These are phyloP conservation scores for Salvia splendens DNA, from an alignment of 257 asterid species.

Conservation along the genomic window DNA sequence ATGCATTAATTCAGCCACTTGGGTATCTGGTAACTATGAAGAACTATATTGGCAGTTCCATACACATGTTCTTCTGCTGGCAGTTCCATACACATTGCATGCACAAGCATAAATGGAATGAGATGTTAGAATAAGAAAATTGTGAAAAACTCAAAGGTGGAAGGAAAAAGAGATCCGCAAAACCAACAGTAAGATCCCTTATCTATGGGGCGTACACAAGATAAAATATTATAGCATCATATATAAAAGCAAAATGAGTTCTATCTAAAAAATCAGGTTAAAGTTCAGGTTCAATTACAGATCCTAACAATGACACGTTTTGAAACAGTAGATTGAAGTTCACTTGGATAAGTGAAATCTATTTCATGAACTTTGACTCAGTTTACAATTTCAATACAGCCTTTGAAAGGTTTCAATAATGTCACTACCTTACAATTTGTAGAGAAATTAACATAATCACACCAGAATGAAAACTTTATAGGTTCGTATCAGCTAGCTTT, in stretches of 20 bases:
- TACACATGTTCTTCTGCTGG: neutral
- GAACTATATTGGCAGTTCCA: neutral
- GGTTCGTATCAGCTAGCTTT: neutral
- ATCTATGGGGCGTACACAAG: slow-evolving; percentile 1
- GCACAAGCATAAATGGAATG: neutral
- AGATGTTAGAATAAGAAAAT: neutral
- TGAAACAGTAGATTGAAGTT: neutral
- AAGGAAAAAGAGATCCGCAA: neutral
- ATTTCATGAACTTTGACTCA: no score
- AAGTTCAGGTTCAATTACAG: neutral
- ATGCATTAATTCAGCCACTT: neutral
- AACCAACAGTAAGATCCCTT: neutral
- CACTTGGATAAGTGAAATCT: neutral
- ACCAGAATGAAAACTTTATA: slow-evolving; percentile 3
- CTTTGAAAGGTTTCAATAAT: no score
- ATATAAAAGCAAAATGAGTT: neutral
- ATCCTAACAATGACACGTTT: no score
- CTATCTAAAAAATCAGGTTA: neutral
- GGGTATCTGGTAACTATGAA: neutral
- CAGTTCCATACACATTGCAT: slow-evolving; percentile 8
- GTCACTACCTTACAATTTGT: no score
- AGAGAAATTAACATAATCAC: neutral
- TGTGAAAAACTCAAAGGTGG: neutral
- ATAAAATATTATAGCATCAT: neutral
- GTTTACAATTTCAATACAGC: no score